Evolutionary conservation across 805 yeast genomes (phyloP).

Genomic region (Yamadazyma phyllophila): DNA sequence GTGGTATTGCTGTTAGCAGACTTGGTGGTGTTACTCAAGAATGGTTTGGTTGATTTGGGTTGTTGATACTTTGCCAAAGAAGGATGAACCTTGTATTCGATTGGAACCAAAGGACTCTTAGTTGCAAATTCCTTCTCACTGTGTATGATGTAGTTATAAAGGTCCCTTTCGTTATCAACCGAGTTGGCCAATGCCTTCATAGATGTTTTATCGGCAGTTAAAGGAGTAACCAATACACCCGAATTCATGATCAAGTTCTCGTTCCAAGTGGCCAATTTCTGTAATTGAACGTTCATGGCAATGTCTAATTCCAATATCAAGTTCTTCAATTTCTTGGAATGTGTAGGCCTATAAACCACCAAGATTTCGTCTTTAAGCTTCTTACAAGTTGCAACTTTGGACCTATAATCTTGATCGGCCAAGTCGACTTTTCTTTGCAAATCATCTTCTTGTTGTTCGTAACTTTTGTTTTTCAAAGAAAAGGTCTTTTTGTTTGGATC

Average conservation of each 20-base stretch:
- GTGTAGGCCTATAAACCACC: slow-evolving; percentile 72
- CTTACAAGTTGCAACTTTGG: slow-evolving; percentile 69
- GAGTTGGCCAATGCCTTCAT: slow-evolving; percentile 75
- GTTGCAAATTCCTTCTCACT: slow-evolving; percentile 36
- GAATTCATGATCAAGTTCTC: slow-evolving; percentile 81
- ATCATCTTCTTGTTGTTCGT: slow-evolving; percentile 90
- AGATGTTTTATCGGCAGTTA: slow-evolving; percentile 55
- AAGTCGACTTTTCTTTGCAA: slow-evolving; percentile 71
- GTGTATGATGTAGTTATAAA: slow-evolving; percentile 64
- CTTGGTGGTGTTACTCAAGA: slow-evolving; percentile 20
- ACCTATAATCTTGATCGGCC: slow-evolving; percentile 85
- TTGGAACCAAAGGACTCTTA: slow-evolving; percentile 54
- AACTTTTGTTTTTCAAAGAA: slow-evolving; percentile 73
- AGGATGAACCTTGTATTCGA: slow-evolving; percentile 70
- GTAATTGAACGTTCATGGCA: slow-evolving; percentile 84
- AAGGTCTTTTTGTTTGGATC: slow-evolving; percentile 81
- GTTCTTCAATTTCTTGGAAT: slow-evolving; percentile 67
- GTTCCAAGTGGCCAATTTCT: slow-evolving; percentile 82
- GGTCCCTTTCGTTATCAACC: slow-evolving; percentile 79
- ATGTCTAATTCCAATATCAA: slow-evolving; percentile 83
- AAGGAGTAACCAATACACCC: slow-evolving; percentile 80
- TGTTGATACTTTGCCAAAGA: slow-evolving; percentile 45
- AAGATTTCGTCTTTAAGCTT: slow-evolving; percentile 72
- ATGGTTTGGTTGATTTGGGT: slow-evolving; percentile 29
- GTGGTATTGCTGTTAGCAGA: neutral